Evolutionary conservation across 2,329 filamentous ascomycete species (phyloP).

Genomic region (Grosmannia serpens): DNA sequence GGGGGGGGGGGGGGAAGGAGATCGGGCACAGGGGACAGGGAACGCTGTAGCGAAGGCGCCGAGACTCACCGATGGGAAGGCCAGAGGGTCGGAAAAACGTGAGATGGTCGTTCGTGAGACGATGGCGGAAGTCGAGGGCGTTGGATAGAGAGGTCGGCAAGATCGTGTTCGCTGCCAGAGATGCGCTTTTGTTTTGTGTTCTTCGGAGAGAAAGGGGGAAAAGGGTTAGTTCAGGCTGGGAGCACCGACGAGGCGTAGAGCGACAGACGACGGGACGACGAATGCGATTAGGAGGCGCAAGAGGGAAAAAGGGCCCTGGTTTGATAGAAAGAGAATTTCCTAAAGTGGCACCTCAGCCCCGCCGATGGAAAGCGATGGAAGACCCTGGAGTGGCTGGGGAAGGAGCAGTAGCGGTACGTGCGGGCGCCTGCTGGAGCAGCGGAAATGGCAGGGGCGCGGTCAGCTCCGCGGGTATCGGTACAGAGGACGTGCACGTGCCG

Average conservation of each 20-base stretch:
- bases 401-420: background rate
- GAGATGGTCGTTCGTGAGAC: too few relatives aligned
- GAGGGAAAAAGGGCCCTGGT: background rate
- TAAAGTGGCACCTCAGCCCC: slow-evolving; percentile 12
- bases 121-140: too few relatives aligned
- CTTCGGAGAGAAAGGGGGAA: background rate
- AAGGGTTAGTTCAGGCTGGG: background rate
- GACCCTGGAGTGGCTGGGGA: slow-evolving; percentile 11
- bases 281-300: background rate
- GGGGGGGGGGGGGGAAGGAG: background rate
- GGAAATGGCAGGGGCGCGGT: background rate
- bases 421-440: background rate
- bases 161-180: too few relatives aligned
- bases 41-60: too few relatives aligned
- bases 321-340: slow-evolving; percentile 3
- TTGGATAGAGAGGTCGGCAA: too few relatives aligned
- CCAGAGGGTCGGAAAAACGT: too few relatives aligned
- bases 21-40: background rate
- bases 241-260: background rate
- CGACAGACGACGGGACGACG: background rate
- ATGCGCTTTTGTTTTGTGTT: too few relatives aligned
- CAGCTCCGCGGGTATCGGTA: background rate
- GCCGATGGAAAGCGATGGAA: slow-evolving; percentile 16
- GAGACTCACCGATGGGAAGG: too few relatives aligned
- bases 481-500: background rate